Evolutionary conservation across 345 rosid species (phyloP).

Genomic region (Salix brachista): DNA sequence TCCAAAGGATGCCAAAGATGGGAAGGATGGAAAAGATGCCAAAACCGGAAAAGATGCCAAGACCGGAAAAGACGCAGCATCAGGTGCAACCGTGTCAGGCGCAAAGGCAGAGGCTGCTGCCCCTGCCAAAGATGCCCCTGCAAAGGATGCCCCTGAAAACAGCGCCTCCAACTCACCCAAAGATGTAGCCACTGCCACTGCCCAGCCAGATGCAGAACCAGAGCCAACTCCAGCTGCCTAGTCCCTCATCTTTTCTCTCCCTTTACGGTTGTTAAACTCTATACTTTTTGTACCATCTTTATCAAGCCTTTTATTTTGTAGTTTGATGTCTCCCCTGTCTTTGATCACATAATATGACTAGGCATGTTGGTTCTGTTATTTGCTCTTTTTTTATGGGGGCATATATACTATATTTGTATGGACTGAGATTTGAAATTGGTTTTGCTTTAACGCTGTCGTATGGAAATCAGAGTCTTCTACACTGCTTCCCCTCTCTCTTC

Average conservation of each 20-base stretch:
- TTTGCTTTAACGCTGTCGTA: not conserved
- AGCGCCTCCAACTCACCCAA: conserved; percentile 24
- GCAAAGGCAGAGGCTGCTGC: conserved; percentile 24
- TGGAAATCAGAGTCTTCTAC: not conserved
- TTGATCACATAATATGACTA: not conserved
- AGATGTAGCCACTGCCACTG: conserved; percentile 22
- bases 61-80: conserved; percentile 16
- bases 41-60: conserved; percentile 25
- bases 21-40: conserved; percentile 30
- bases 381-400: not conserved
- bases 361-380: not conserved
- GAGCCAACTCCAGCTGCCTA: conserved; percentile 35
- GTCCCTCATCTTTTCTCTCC: not conserved
- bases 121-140: conserved; percentile 23
- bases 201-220: conserved; percentile 28
- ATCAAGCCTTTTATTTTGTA: conserved; percentile 2
- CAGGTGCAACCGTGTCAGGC: conserved; percentile 11
- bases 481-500: not conserved
- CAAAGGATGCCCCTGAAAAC: conserved; percentile 24
- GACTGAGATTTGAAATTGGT: not conserved
- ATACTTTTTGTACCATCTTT: conserved; percentile 13
- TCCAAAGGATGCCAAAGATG: conserved; percentile 27
- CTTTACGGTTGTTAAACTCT: conserved; percentile 1
- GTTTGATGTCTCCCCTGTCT: not conserved
- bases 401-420: conserved; percentile 1